Evolutionary conservation across 2,329 filamentous ascomycete species (phyloP).

Genomic region (Ophiocordyceps polyrhachis-furcata): DNA sequence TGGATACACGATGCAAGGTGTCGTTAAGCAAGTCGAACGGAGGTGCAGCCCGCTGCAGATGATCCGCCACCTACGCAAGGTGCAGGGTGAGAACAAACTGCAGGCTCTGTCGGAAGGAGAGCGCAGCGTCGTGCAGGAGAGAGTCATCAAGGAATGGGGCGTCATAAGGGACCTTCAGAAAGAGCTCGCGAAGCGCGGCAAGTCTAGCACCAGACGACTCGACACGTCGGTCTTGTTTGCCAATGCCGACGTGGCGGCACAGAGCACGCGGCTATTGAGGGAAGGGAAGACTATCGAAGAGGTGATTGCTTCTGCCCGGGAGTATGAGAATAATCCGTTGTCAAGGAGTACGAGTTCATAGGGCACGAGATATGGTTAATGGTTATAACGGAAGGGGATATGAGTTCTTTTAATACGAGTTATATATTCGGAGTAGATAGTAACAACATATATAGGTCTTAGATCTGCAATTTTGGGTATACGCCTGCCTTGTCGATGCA

Average conservation of each 20-base stretch:
- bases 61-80: slow-evolving; percentile 37
- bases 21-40: slow-evolving; percentile 39
- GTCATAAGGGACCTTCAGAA: background rate
- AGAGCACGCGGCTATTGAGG: background rate
- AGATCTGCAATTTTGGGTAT: too few relatives aligned
- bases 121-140: background rate
- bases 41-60: slow-evolving; percentile 32
- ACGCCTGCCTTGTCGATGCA: too few relatives aligned
- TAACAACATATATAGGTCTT: too few relatives aligned
- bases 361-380: background rate
- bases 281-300: background rate
- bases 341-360: background rate
- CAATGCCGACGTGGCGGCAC: background rate
- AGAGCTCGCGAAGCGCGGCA: background rate
- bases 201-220: background rate
- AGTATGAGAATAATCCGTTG: background rate
- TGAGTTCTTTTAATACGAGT: too few relatives aligned
- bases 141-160: background rate
- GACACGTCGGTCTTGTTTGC: background rate
- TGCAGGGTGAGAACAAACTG: slow-evolving; percentile 34
- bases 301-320: background rate
- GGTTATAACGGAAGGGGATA: background rate
- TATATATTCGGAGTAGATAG: too few relatives aligned
- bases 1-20: slow-evolving; percentile 44
- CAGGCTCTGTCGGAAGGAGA: slow-evolving; percentile 8